phyloP scores from a whole-genome alignment of 768 basidiomycete genomes.

The Termitomyces titanicus region DNA sequence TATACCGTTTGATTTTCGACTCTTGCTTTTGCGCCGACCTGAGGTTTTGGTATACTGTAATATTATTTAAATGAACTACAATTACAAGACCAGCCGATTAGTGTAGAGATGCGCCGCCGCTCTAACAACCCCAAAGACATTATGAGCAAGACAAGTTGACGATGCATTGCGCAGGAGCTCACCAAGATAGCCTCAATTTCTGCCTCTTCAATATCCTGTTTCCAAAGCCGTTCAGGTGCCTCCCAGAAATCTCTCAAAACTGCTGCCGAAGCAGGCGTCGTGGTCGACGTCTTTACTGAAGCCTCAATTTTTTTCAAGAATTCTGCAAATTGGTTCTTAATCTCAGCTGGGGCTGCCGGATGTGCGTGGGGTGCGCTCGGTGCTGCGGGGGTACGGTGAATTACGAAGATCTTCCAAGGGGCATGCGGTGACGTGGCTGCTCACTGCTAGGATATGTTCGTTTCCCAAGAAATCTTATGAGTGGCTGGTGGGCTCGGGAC shows the following conservation, averaged over 20 bases:
- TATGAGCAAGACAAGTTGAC: background rate
- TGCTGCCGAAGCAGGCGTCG: slow-evolving; percentile 4
- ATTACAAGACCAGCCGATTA: slow-evolving; percentile 15
- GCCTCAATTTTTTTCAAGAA: slow-evolving; percentile 34
- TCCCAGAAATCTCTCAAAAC: slow-evolving; percentile 58
- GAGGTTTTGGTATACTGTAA: slow-evolving; percentile 4
- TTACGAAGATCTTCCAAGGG: background rate
- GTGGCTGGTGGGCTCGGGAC: slow-evolving; percentile 48
- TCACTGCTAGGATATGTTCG: slow-evolving; percentile 42
- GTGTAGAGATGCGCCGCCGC: slow-evolving; percentile 61
- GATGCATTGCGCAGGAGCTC: slow-evolving; percentile 18
- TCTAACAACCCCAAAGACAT: slow-evolving; percentile 33
- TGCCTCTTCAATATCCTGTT: slow-evolving; percentile 42
- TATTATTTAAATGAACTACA: slow-evolving; percentile 2
- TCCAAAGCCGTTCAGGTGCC: slow-evolving; percentile 59
- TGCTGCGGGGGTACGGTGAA: slow-evolving; percentile 14
- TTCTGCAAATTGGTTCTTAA: slow-evolving; percentile 46
- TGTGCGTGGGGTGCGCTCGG: slow-evolving; percentile 50
- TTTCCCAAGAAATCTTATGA: slow-evolving; percentile 63
- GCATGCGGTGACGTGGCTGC: background rate
- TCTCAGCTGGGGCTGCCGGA: slow-evolving; percentile 64
- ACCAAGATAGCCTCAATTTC: slow-evolving; percentile 72
- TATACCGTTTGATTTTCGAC: slow-evolving; percentile 6
- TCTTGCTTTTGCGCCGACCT: background rate
- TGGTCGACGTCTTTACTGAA: slow-evolving; percentile 16